Percentiles rank a stretch among this genome's conserved stretches.
These are phyloP conservation scores for Arabidopsis thaliana DNA, from an alignment of 345 rosid genomes.

Conservation along the genomic window DNA sequence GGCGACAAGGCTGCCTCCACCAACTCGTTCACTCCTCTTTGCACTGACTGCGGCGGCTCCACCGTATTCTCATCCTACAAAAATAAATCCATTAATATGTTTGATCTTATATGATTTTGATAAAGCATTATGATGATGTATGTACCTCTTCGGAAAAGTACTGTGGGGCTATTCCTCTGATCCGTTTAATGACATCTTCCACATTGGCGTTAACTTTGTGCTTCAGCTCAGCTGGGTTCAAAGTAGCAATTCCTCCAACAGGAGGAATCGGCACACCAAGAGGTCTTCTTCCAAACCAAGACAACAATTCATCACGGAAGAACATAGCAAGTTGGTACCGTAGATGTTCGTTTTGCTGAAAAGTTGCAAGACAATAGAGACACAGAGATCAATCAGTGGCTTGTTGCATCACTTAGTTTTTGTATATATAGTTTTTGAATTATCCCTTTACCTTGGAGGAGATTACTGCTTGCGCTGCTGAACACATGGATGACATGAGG, in stretches of 20 bases:
- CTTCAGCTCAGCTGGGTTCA: slow-evolving; percentile 79
- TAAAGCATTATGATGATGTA: neutral
- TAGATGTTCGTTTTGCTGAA: slow-evolving; percentile 87
- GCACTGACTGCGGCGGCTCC: slow-evolving; percentile 93
- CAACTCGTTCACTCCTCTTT: slow-evolving; percentile 82
- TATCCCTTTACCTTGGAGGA: slow-evolving; percentile 70
- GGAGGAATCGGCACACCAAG: slow-evolving; percentile 66
- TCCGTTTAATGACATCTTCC: slow-evolving; percentile 70
- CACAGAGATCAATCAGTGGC: slow-evolving; percentile 18
- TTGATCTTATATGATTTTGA: slow-evolving; percentile 2
- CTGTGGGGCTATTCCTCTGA: slow-evolving; percentile 82
- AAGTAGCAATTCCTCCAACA: slow-evolving; percentile 62
- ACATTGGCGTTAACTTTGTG: slow-evolving; percentile 80
- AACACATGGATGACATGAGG: slow-evolving; percentile 89
- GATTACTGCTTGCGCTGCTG: slow-evolving; percentile 92
- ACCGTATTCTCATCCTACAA: slow-evolving; percentile 76
- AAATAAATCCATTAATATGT: slow-evolving; percentile 20
- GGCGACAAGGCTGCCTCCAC: slow-evolving; percentile 93
- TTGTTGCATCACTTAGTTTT: slow-evolving; percentile 7
- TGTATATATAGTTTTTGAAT: neutral
- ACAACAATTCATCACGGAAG: slow-evolving; percentile 92
- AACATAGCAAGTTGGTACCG: slow-evolving; percentile 99
- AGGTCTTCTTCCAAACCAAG: slow-evolving; percentile 98
- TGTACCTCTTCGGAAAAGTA: slow-evolving; percentile 86
- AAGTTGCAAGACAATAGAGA: slow-evolving; percentile 10